Conservation (phyloP, 2,329 filamentous ascomycete species). For the Clonostachys sp. region DNA sequence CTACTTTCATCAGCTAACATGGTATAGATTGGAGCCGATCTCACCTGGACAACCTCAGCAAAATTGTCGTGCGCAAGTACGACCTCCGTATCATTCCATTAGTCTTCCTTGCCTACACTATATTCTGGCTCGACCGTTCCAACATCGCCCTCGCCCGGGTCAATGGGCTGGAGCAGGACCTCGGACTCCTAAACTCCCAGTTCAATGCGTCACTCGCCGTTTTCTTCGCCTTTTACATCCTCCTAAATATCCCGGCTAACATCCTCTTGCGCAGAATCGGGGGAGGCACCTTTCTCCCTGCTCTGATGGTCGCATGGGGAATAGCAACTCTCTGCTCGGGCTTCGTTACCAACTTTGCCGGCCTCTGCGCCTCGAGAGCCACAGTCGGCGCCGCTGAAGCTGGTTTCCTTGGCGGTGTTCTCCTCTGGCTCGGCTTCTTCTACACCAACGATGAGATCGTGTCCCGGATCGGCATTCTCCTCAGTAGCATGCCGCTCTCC, state of each 20-base stretch:
- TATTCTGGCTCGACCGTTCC: constrained; percentile 16
- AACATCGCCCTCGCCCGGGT: constrained; percentile 7
- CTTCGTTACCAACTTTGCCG: neutral
- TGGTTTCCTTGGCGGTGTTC: neutral
- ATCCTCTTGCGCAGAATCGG: neutral
- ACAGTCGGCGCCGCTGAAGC: neutral
- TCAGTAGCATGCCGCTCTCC: neutral
- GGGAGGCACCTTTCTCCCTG: neutral
- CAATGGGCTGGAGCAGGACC: neutral
- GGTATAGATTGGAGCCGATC: too few relatives aligned
- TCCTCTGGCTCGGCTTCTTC: neutral
- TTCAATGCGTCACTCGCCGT: constrained; percentile 1
- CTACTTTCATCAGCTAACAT: too few relatives aligned
- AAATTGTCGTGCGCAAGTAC: constrained; percentile 3
- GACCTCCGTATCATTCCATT: constrained; percentile 6
- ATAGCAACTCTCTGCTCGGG: neutral
- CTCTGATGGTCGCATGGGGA: neutral
- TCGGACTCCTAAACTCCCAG: neutral
- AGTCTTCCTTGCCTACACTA: constrained; percentile 7
- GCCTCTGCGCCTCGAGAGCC: neutral
- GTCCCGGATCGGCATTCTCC: neutral
- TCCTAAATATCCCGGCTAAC: constrained; percentile 37
- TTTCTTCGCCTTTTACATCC: constrained; percentile 96
- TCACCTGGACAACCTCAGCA: neutral
- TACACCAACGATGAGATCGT: neutral